A percentile compares a stretch with the other conserved stretches of the same genome.
phyloP scores from a whole-genome alignment of 129 eudicot species.

The Logfia minima region DNA sequence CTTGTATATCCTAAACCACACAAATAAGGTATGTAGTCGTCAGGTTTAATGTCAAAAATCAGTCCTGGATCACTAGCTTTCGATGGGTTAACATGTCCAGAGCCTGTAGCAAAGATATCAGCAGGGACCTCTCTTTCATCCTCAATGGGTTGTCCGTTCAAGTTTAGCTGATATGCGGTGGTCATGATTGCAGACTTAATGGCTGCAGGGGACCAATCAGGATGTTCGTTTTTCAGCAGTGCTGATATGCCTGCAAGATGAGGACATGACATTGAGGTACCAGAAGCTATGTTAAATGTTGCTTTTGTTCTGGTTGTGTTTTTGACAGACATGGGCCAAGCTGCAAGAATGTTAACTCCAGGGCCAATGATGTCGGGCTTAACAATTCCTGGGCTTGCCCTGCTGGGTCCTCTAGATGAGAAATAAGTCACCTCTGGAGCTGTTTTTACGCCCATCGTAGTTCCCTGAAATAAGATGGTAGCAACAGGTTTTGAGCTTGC shows the following conservation, averaged over 20 bases:
- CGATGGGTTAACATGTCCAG: background rate
- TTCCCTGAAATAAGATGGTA: background rate
- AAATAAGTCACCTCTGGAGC: background rate
- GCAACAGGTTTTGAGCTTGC: background rate
- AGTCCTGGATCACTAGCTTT: background rate
- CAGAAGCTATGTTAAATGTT: background rate
- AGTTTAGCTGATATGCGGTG: background rate
- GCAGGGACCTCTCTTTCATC: background rate
- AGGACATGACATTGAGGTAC: background rate
- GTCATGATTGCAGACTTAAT: background rate
- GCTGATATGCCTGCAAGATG: slow-evolving; percentile 3
- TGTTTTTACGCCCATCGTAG: background rate
- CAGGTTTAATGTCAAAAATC: background rate
- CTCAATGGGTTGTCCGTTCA: background rate
- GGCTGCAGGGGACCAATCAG: background rate
- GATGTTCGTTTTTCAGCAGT: background rate
- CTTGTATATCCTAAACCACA: background rate
- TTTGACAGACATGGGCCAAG: background rate
- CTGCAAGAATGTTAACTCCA: background rate
- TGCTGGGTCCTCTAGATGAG: background rate
- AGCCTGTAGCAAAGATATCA: background rate
- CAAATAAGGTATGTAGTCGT: background rate
- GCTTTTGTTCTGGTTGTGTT: background rate
- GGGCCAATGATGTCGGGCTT: background rate
- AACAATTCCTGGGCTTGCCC: background rate